phyloP scores from a whole-genome alignment of 768 basidiomycete genomes.

The Hebeloma cylindrosporum region DNA sequence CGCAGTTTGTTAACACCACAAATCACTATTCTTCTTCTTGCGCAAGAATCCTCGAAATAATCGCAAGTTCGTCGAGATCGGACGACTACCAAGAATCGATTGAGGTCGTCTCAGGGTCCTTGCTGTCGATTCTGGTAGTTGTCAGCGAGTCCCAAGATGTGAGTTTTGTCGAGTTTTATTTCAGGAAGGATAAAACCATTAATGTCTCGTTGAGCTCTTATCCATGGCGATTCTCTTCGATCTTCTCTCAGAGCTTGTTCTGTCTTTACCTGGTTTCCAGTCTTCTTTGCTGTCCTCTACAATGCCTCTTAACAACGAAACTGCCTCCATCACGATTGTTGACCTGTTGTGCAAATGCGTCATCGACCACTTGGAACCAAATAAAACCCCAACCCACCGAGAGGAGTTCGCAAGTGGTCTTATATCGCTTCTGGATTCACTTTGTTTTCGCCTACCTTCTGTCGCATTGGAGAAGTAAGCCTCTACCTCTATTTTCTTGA shows the following conservation, averaged over 20 bases:
- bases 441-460: slow-evolving; percentile 49
- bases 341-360: slow-evolving; percentile 40
- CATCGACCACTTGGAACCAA: slow-evolving; percentile 36
- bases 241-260: slow-evolving; percentile 46
- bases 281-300: slow-evolving; percentile 33
- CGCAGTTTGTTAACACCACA: slow-evolving; percentile 15
- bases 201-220: slow-evolving; percentile 30
- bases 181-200: not conserved
- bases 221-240: slow-evolving; percentile 52
- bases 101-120: slow-evolving; percentile 32
- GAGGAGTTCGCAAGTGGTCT: slow-evolving; percentile 41
- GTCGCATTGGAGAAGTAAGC: slow-evolving; percentile 41
- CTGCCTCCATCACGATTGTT: not conserved
- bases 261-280: slow-evolving; percentile 50
- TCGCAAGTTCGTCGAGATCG: slow-evolving; percentile 37
- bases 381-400: slow-evolving; percentile 25
- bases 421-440: slow-evolving; percentile 50
- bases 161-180: slow-evolving; percentile 21
- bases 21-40: slow-evolving; percentile 41
- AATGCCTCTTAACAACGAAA: slow-evolving; percentile 12
- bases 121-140: slow-evolving; percentile 39
- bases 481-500: not conserved
- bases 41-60: slow-evolving; percentile 43
- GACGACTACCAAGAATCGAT: slow-evolving; percentile 35
- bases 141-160: slow-evolving; percentile 43